Percentiles rank a stretch among this genome's conserved stretches.
phyloP scores from a whole-genome alignment of 495 filamentous ascomycete species.

The Neurospora intermedia region DNA sequence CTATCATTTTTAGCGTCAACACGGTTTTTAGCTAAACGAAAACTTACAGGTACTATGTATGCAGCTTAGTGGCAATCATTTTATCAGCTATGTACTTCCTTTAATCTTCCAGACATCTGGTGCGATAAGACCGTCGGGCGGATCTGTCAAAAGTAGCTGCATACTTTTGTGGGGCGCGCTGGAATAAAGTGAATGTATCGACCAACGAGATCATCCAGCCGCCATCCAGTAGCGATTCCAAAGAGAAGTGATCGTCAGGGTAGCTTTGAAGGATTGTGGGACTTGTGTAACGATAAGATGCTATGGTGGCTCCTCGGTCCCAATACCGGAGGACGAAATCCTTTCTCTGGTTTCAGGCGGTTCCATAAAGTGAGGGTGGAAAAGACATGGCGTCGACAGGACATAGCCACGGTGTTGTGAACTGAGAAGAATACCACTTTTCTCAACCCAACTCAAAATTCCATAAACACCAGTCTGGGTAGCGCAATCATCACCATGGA shows the following conservation, averaged over 20 bases:
- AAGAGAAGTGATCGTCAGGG: not conserved
- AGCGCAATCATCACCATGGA: slow-evolving; percentile 21
- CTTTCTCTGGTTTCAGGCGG: not conserved
- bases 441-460: not conserved
- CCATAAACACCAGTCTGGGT: not conserved
- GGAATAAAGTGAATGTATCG: too few relatives aligned
- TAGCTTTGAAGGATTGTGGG: not conserved
- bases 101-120: too few relatives aligned
- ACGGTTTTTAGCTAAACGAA: too few relatives aligned
- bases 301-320: not conserved
- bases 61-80: too few relatives aligned
- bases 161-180: too few relatives aligned
- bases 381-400: not conserved
- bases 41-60: too few relatives aligned
- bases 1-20: too few relatives aligned
- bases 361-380: not conserved
- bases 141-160: too few relatives aligned
- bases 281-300: not conserved
- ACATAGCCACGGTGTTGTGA: too few relatives aligned
- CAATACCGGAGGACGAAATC: not conserved
- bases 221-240: not conserved
- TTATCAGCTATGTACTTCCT: too few relatives aligned
- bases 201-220: not conserved
- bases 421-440: not conserved
- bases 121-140: too few relatives aligned